Percentiles rank a stretch among this genome's conserved stretches.
These are phyloP conservation scores for Apophysomyces trapeziformis DNA, from an alignment of 371 early-diverging fungal genomes.

Conservation along the genomic window DNA sequence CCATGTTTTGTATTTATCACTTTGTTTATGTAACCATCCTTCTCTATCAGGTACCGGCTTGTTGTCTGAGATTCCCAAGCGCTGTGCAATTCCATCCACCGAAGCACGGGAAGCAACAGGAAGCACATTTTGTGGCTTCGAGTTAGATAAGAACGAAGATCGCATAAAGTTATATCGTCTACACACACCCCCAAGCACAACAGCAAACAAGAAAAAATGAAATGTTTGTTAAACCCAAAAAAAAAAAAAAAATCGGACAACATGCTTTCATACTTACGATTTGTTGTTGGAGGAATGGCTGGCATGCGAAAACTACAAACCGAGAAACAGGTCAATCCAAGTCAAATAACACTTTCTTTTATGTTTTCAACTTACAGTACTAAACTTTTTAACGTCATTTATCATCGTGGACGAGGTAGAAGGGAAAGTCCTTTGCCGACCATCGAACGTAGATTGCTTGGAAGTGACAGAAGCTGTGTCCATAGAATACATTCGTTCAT, in stretches of 20 bases:
- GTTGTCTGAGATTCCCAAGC: conserved; percentile 6
- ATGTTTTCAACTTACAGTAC: not conserved
- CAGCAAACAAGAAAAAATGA: not conserved
- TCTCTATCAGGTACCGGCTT: conserved; percentile 54
- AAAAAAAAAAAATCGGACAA: not conserved
- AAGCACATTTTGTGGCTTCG: conserved; percentile 17
- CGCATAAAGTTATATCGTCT: conserved; percentile 20
- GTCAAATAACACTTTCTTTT: too few species aligned
- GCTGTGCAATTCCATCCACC: conserved; percentile 21
- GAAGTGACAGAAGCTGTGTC: not conserved
- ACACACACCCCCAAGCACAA: not conserved
- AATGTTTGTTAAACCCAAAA: not conserved
- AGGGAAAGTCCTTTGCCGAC: not conserved
- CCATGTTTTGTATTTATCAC: conserved; percentile 69
- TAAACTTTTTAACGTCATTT: not conserved
- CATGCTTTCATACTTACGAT: conserved; percentile 9
- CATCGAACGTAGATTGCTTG: not conserved
- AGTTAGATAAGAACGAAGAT: conserved; percentile 16
- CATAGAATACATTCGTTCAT: not conserved
- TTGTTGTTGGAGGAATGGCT: not conserved
- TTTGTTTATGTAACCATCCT: conserved; percentile 71
- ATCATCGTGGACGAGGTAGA: not conserved
- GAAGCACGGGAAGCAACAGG: conserved; percentile 24
- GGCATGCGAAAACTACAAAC: not conserved
- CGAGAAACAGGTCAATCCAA: not conserved